Base-by-base conservation (phyloP, 2,329 filamentous ascomycete species). In the Aspergillus piperis region DNA sequence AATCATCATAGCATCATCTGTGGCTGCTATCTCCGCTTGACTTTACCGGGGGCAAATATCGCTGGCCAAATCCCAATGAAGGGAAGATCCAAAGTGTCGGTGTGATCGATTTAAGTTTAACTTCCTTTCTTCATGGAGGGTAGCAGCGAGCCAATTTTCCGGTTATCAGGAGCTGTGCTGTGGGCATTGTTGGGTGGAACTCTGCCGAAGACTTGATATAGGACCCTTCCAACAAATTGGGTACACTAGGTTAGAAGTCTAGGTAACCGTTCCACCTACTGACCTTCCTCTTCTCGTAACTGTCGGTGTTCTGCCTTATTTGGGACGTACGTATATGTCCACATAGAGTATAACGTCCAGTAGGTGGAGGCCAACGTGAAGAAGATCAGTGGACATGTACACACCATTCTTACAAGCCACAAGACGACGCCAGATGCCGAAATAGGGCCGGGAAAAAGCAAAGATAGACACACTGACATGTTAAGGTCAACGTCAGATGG, bases 1-100 rank as follows among this genome's bases (percentile, higher is more conserved):
- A 27, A 38, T 49, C 38, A 57, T 57, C 42, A 49, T 57, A 49
- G 54, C 54, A 57, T 57, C 54, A 57, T 57, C 27, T 19, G 17
- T 41, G 57, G 54, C 57, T 36, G 30, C n/a, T 36, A 32, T 53
- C 27, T 38, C 47, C 47, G 47, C 41, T 44, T 44, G 5, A 44
- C n/a, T 44, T 44, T 19, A 44, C 21, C 1, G 41, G 19, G 41
- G 41, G 21, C 10, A 23, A n/a, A 42, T 42, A 17, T 42, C 39
- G 39, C 39, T 42, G 39, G 39, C 17, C 39, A 42, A 19, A 8
- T 42, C 3, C 32, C 39, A 42, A 15, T 49, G 4, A n/a, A n/a
- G 8, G 5, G 5, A 15, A 10, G 13, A 47, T 23, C 15, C n/a
- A 54, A 44, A 55, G n/a, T 27, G 32, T 30, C 25, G 47, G 8